Evolutionary conservation across 768 basidiomycete genomes (phyloP).

Genomic region (Termitomyces heimii): DNA sequence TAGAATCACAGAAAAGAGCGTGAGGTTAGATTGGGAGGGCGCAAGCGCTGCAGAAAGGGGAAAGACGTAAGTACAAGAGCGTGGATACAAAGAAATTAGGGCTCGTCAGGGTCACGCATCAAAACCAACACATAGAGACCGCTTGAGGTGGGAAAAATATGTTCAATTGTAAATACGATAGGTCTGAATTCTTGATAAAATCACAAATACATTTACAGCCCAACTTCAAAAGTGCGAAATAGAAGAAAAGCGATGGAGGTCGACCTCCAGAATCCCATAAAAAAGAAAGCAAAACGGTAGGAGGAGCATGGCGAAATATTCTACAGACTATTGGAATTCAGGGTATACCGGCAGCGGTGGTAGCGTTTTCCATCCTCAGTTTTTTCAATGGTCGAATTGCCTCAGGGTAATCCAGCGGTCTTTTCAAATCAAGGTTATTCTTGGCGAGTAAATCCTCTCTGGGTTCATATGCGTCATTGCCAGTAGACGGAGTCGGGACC

Average conservation of each 20-base stretch:
- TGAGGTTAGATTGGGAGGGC: slow-evolving; percentile 8
- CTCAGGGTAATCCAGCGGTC: slow-evolving; percentile 50
- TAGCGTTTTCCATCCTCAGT: slow-evolving; percentile 60
- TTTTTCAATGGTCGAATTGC: slow-evolving; percentile 55
- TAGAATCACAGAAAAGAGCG: slow-evolving; percentile 14
- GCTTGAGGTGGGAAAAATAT: slow-evolving; percentile 15
- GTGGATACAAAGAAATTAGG: slow-evolving; percentile 7
- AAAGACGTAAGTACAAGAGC: slow-evolving; percentile 1
- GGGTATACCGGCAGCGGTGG: slow-evolving; percentile 44
- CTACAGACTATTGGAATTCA: slow-evolving; percentile 34
- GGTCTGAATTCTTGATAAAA: slow-evolving; percentile 6
- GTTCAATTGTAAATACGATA: not conserved
- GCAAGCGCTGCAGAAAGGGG: slow-evolving; percentile 3
- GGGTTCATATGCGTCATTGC: slow-evolving; percentile 29
- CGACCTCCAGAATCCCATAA: slow-evolving; percentile 15
- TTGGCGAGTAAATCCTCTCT: slow-evolving; percentile 37
- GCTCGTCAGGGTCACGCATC: slow-evolving; percentile 11
- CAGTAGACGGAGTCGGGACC: slow-evolving; percentile 42
- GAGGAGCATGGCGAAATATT: slow-evolving; percentile 27
- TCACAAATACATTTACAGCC: slow-evolving; percentile 26
- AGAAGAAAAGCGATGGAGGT: slow-evolving; percentile 12
- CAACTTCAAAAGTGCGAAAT: slow-evolving; percentile 12
- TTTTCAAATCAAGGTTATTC: slow-evolving; percentile 54
- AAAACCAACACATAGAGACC: slow-evolving; percentile 2
- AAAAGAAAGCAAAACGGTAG: slow-evolving; percentile 19